Evolutionary conservation across 2,329 filamentous ascomycete genomes (phyloP).

Genomic region (Taxawa tesnikishii): DNA sequence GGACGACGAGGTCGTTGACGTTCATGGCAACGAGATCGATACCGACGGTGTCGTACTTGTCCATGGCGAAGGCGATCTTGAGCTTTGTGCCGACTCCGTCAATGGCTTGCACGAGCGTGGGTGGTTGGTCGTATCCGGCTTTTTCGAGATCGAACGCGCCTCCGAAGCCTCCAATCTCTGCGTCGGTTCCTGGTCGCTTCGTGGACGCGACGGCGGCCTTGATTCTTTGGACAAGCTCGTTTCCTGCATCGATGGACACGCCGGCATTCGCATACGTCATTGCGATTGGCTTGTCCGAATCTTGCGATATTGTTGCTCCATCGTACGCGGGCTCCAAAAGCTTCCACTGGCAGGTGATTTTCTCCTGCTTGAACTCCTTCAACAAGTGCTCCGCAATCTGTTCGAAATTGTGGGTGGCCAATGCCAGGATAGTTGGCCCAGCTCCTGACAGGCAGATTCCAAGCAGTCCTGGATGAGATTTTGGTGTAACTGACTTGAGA

Average conservation of each 20-base stretch:
- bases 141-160: constrained; percentile 69
- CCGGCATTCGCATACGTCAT: constrained; percentile 89
- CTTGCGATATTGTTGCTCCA: constrained; percentile 29
- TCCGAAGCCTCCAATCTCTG: constrained; percentile 90
- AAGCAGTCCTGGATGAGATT: constrained; percentile 73
- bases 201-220: constrained; percentile 82
- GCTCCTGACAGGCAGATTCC: constrained; percentile 93
- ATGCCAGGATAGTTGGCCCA: constrained; percentile 84
- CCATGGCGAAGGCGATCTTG: constrained; percentile 82
- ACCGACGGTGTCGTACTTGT: constrained; percentile 86
- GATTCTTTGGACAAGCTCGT: constrained; percentile 83
- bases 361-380: constrained; percentile 55
- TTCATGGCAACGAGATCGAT: constrained; percentile 98
- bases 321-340: constrained; percentile 80
- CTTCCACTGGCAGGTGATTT: constrained; percentile 75
- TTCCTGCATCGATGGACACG: constrained; percentile 89
- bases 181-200: constrained; percentile 73
- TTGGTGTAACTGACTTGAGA: constrained; percentile 78
- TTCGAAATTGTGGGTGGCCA: constrained; percentile 84
- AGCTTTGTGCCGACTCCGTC: constrained; percentile 96
- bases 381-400: constrained; percentile 64
- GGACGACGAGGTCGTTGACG: constrained; percentile 93
- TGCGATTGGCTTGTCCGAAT: constrained; percentile 11
- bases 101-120: constrained; percentile 83
- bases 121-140: constrained; percentile 58